Base-by-base conservation (phyloP, 2,329 filamentous ascomycete species). In the Dendrostoma leiphaemia region DNA sequence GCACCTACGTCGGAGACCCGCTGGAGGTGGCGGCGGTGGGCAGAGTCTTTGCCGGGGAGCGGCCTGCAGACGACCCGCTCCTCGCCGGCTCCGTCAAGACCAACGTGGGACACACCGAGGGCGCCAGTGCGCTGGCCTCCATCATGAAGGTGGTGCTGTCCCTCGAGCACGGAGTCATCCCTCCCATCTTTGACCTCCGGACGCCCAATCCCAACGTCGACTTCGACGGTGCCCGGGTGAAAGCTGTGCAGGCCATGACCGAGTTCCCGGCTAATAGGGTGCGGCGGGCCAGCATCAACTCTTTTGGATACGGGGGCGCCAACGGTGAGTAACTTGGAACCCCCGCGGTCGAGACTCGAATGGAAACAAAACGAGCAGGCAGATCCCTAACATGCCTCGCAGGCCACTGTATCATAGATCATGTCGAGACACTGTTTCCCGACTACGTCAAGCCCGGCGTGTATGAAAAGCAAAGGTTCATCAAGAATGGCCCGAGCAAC, bases 221-320 rank as follows among this genome's bases (percentile, higher is more conserved):
- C 13, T 28, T 19, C 9, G 10, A 13, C 4, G 43, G 34, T 6
- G 17, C 17, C 5, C 28, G 40, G 23, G 47, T 49, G 3, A 28
- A 31, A 17, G 35, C 61, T 5, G 52, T 72, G 3, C 2, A 72
- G 68, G 67, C 71, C 69, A 6, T 3, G 47, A n/a, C n/a, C n/a
- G n/a, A n/a, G n/a, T n/a, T n/a, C n/a, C n/a, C n/a, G n/a, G n/a
- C n/a, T n/a, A n/a, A n/a, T n/a, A n/a, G n/a, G n/a, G n/a, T n/a
- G n/a, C n/a, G n/a, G n/a, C n/a, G n/a, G n/a, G n/a, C n/a, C n/a
- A n/a, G n/a, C n/a, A 52, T 73, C 4, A 71, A 69, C 44, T 64
- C 60, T 1, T 73, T 72, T 47, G 70, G 71, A 1, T 61, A 72
- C 4, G 71, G 69, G 1, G 71, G 70, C 3, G 55, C 69, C 1